Base-by-base conservation (phyloP, 805 yeast species). In the Ascoidea asiatica region DNA sequence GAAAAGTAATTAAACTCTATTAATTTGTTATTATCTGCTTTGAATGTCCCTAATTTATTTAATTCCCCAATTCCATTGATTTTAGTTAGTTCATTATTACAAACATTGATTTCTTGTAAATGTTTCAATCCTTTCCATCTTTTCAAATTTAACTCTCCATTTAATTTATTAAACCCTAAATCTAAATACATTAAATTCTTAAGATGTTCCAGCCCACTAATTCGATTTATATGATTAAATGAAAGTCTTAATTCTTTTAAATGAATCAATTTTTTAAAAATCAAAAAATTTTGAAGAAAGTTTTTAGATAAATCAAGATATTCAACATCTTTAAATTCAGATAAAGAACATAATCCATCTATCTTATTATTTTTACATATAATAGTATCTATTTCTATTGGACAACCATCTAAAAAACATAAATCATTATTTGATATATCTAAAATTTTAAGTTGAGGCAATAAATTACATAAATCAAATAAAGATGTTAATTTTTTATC, bases 341-440 rank as follows among this genome's bases (percentile, higher is more conserved):
- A 18, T 29, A 49, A 42, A 63, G 39, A 50, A 56, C 50, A 57
- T 58, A 33, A 56, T 56, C 39, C 56, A 49, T 59, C 64, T 17
- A 69, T 50, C 13, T 47, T 43, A 50, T 69, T 69, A 19, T 51
- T 47, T 2, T 64, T 49, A 11, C 65, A 51, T 43, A 63, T 54
- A 33, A 69, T 51, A 29, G 58, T 55, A 46, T 64, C 57, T 3
- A 65, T 48, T 5, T 51, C 48, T 20, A 43, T 48, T 1, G 73
- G 72, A 7, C 69, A 46, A 0, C 73, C 74, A 29, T 64, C 66
- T 4, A 68, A 51, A 48, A 52, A 67, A 36, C 58, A 55, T n/a
- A 69, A 50, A 7, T 54, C 49, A 52, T 73, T 73, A 13, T 52
- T 41, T 1, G 72, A 64, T 22, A 72, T 50, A 47, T 70, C 62